Evolutionary conservation across 2,329 filamentous ascomycete genomes (phyloP), one percentile per base, ranked within the genome.

Genomic region (Trichoderma endophyticum): DNA sequence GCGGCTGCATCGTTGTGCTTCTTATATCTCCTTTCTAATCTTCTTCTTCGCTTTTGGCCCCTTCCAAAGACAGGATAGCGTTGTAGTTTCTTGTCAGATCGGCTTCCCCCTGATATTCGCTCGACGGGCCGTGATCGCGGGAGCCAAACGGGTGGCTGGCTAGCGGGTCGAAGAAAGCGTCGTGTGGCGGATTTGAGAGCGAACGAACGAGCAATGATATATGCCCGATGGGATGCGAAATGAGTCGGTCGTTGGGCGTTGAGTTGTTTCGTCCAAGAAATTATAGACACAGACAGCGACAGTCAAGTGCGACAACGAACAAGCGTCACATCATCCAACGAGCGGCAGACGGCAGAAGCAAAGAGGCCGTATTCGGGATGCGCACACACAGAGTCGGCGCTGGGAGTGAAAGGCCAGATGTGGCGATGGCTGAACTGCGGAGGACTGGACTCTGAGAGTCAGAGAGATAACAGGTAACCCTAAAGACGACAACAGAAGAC

Each of bases 1-100:
- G 81, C 71, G 85, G 81, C 80, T 89, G 87, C 87, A 89, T 89
- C 39, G 26, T 72, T 28, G 26, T 8, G 18, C 30, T 34, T 39
- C 34, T 59, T 32, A 8, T 30, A 18, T 59, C 6, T 15, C 12
- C 9, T 21, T 51, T 34, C 15, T n/a, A 32, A 14, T 32, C 26
- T 61, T 21, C 24, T 32, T 39, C 3, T 64, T 51, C n/a, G 32
- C 21, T 3, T 64, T 43, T 18, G 24, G 30, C 11, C 24, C 32
- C 56, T 48, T 32, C 56, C 28, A 51, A 51, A 26, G 24, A 14
- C 56, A 18, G 21, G 28, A 24, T 11, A 26, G 54, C 54, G 65
- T 12, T 30, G 54, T 15, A 32, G 18, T 24, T 36, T 61, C 57
- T 28, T 59, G 24, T 68, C 54, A 21, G 65, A 57, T 51, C 24